These are phyloP conservation scores for Trichoderma sp. DNA, from an alignment of 2,329 filamentous ascomycete genomes.

Conservation along the genomic window DNA sequence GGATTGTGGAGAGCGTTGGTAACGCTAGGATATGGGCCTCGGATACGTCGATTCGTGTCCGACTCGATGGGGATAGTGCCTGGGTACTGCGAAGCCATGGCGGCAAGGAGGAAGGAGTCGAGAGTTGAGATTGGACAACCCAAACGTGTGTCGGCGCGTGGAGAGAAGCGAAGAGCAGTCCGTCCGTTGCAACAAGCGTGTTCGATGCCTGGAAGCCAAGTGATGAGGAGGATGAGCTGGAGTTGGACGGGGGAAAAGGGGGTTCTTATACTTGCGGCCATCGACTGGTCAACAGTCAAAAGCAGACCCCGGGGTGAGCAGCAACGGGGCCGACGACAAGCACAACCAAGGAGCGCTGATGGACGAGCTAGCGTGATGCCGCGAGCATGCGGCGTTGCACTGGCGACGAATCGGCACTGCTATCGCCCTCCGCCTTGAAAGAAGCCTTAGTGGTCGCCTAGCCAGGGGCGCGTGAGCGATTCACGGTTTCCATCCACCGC, in stretches of 20 bases:
- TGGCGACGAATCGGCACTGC: no score
- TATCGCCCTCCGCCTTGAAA: no score
- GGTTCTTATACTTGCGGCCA: not conserved
- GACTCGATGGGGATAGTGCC: not conserved
- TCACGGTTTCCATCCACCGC: no score
- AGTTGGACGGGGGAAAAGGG: not conserved
- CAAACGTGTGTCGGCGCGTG: not conserved
- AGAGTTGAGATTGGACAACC: not conserved
- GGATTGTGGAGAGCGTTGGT: not conserved
- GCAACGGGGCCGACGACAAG: no score
- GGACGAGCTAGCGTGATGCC: no score
- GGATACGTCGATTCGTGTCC: not conserved
- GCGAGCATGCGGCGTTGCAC: no score
- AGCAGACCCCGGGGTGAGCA: not conserved
- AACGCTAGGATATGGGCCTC: not conserved
- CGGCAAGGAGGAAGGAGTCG: not conserved
- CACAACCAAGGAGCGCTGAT: no score
- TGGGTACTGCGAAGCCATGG: not conserved
- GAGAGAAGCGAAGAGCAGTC: not conserved
- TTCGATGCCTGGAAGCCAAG: not conserved
- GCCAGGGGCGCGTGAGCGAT: no score
- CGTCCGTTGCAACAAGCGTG: not conserved
- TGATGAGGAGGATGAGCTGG: not conserved
- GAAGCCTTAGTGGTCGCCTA: no score
- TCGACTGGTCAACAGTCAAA: not conserved